Evolutionary conservation across 2,329 filamentous ascomycete species (phyloP).

Genomic region (Cucurbitaria berberidis): DNA sequence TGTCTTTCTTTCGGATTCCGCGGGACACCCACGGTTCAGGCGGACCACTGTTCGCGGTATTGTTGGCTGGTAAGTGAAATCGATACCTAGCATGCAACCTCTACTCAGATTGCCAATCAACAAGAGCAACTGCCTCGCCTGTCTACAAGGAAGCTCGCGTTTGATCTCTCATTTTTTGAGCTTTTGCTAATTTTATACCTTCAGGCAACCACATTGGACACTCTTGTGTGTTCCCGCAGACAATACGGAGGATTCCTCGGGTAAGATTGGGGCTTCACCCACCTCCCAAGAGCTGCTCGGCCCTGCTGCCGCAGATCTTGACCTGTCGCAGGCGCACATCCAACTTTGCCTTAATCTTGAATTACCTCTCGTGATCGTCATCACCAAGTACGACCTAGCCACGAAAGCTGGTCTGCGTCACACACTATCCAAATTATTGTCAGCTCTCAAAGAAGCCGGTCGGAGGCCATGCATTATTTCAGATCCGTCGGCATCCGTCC

Average conservation of each 20-base stretch:
- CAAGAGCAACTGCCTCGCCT: neutral
- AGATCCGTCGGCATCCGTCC: conserved; percentile 29
- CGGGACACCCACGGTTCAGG: conserved; percentile 86
- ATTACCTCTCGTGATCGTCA: conserved; percentile 77
- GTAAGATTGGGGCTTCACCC: conserved; percentile 54
- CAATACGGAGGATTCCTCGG: conserved; percentile 62
- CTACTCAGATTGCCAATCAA: neutral
- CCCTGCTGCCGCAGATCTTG: conserved; percentile 63
- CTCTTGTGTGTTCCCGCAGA: conserved; percentile 86
- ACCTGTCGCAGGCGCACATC: conserved; percentile 79
- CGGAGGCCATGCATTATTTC: conserved; percentile 74
- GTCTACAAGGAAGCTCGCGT: neutral
- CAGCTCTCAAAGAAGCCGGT: conserved; percentile 76
- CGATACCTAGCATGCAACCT: neutral
- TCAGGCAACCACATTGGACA: conserved; percentile 82
- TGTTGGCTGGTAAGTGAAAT: conserved; percentile 72
- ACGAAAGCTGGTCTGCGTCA: conserved; percentile 73
- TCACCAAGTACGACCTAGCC: conserved; percentile 91
- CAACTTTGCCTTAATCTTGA: conserved; percentile 82
- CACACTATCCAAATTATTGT: conserved; percentile 75
- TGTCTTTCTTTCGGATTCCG: conserved; percentile 89
- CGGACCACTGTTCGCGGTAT: conserved; percentile 87
- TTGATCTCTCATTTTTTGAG: neutral
- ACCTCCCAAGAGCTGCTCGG: conserved; percentile 60
- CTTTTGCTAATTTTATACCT: conserved; percentile 6